Conservation (phyloP, 805 yeast species). For the Wickerhamiella qilinensis region DNA sequence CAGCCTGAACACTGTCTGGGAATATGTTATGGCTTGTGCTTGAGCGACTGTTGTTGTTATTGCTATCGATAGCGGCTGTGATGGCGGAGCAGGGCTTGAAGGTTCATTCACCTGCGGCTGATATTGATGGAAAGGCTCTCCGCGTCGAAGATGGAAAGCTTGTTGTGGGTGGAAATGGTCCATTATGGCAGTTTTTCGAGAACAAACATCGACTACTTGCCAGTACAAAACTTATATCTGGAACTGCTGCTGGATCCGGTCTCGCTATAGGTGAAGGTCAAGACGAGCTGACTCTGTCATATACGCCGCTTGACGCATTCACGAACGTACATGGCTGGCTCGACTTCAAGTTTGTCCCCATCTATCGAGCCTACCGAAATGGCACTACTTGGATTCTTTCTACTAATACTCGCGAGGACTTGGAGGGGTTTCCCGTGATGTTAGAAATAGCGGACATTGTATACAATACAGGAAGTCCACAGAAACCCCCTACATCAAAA, state of each 20-base stretch:
- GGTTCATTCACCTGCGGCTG: not conserved
- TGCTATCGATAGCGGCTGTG: not conserved
- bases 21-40: not conserved
- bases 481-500: too few species aligned
- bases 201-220: conserved; percentile 6
- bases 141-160: conserved; percentile 10
- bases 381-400: conserved; percentile 5
- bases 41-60: too few species aligned
- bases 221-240: conserved; percentile 10
- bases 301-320: conserved; percentile 4
- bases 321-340: conserved; percentile 10
- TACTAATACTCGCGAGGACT: conserved; percentile 2
- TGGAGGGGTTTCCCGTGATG: conserved; percentile 7
- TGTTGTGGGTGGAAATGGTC: conserved; percentile 7
- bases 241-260: conserved; percentile 9
- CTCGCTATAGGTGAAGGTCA: conserved; percentile 5
- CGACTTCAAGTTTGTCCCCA: conserved; percentile 5
- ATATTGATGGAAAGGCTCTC: conserved; percentile 8
- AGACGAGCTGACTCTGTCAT: conserved; percentile 8
- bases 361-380: conserved; percentile 6
- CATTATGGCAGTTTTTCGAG: conserved; percentile 8
- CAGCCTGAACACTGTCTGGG: not conserved
- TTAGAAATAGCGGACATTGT: conserved; percentile 9
- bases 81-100: not conserved
- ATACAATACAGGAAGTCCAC: conserved; percentile 3